Evolutionary conservation across 1,284 basidiomycete genomes (phyloP).

Genomic region (Bjerkandera adusta): DNA sequence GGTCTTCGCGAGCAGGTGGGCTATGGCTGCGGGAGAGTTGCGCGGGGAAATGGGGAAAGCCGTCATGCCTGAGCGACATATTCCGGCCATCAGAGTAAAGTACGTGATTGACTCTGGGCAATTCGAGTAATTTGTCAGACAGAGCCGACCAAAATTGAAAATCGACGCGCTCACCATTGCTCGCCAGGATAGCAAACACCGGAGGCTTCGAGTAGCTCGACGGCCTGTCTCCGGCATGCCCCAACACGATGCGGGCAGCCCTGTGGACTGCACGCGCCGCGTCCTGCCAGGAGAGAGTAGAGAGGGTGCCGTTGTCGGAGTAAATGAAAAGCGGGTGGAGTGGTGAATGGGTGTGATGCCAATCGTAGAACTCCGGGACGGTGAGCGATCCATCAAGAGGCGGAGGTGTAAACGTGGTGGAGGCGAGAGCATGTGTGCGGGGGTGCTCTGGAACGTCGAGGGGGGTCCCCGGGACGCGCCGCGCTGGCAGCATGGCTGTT

Average conservation of each 20-base stretch:
- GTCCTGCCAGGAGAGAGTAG: conserved; percentile 14
- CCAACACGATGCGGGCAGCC: conserved; percentile 9
- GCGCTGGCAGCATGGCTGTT: not conserved
- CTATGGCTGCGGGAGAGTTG: conserved; percentile 35
- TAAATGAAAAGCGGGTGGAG: conserved; percentile 30
- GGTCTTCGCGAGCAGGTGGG: conserved; percentile 33
- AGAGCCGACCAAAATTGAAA: not conserved
- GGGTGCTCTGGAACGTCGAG: conserved; percentile 9
- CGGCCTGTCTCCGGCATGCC: not conserved
- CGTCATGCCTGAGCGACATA: conserved; percentile 28
- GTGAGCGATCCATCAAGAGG: conserved; percentile 13
- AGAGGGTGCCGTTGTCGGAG: conserved; percentile 14
- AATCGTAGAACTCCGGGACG: conserved; percentile 30
- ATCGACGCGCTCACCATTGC: conserved; percentile 9
- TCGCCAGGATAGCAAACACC: conserved; percentile 16
- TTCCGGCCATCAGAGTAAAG: conserved; percentile 26
- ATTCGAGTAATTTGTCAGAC: too few species aligned
- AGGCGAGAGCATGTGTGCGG: conserved; percentile 7
- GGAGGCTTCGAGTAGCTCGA: not conserved
- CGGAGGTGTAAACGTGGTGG: conserved; percentile 11
- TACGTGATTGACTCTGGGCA: conserved; percentile 35
- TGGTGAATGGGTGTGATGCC: conserved; percentile 26
- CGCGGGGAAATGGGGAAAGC: conserved; percentile 39
- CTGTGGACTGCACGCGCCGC: conserved; percentile 12
- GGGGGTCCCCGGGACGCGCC: not conserved